phyloP scores from a whole-genome alignment of 129 eudicot species.

The Artemisia argyi region DNA sequence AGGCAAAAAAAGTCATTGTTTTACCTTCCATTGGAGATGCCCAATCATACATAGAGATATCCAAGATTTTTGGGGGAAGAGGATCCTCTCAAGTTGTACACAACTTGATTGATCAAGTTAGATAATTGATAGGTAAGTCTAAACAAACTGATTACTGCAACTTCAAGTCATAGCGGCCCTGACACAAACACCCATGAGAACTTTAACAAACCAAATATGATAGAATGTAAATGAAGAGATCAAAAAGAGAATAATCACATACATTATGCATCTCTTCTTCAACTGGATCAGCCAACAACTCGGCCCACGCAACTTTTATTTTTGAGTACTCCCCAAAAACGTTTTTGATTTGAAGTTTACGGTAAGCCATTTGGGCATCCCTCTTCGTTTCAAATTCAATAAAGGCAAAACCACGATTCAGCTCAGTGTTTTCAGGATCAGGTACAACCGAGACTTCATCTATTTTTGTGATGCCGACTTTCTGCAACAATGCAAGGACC shows the following conservation, averaged over 20 bases:
- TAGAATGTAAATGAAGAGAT: background rate
- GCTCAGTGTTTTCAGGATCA: slow-evolving; percentile 57
- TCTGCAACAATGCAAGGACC: slow-evolving; percentile 48
- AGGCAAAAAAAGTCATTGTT: no score
- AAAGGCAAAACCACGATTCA: slow-evolving; percentile 76
- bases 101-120: no score
- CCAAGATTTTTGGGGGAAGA: no score
- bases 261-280: slow-evolving; percentile 63
- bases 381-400: slow-evolving; percentile 64
- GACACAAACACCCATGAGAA: slow-evolving; percentile 6
- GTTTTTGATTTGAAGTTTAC: slow-evolving; percentile 55
- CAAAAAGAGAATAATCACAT: slow-evolving; percentile 19
- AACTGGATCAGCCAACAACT: slow-evolving; percentile 54
- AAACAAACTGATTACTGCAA: background rate
- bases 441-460: slow-evolving; percentile 59
- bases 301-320: slow-evolving; percentile 73
- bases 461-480: slow-evolving; percentile 54
- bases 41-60: no score
- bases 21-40: no score
- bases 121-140: background rate
- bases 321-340: slow-evolving; percentile 37
- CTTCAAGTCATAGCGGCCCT: background rate
- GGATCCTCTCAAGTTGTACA: no score
- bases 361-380: slow-evolving; percentile 68
- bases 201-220: background rate